Conservation (phyloP, 208 protist species). For the Giardia duodenalis region DNA sequence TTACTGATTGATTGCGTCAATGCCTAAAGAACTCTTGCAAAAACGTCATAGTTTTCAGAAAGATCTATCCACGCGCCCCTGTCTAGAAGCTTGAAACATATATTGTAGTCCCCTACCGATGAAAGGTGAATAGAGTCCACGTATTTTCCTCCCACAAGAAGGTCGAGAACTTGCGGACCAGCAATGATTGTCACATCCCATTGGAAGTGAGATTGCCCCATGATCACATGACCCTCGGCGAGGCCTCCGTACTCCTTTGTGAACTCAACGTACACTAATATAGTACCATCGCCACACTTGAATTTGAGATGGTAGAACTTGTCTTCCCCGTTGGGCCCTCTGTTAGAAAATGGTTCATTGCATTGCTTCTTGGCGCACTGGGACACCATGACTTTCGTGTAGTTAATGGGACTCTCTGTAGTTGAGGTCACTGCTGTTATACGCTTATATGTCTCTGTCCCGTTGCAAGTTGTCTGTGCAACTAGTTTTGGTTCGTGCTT, state of each 20-base stretch:
- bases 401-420: not conserved
- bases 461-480: no score
- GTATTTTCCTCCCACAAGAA: not conserved
- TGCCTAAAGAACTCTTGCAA: not conserved
- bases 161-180: not conserved
- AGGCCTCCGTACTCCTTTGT: not conserved
- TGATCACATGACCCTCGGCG: not conserved
- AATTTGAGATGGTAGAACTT: not conserved
- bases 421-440: no score
- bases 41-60: not conserved
- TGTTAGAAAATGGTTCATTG: not conserved
- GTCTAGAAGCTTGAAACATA: not conserved
- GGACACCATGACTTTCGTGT: not conserved
- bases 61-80: not conserved
- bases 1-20: no score
- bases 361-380: no score
- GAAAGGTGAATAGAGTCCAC: not conserved
- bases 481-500: no score
- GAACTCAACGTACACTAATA: not conserved
- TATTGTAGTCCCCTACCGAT: not conserved
- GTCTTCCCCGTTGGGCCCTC: not conserved
- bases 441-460: no score
- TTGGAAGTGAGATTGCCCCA: not conserved
- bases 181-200: not conserved
- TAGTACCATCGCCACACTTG: not conserved